Percentiles rank a stretch among this genome's conserved stretches.
Conservation (phyloP, 139 green algal species). For the Coelastrella sp. region DNA sequence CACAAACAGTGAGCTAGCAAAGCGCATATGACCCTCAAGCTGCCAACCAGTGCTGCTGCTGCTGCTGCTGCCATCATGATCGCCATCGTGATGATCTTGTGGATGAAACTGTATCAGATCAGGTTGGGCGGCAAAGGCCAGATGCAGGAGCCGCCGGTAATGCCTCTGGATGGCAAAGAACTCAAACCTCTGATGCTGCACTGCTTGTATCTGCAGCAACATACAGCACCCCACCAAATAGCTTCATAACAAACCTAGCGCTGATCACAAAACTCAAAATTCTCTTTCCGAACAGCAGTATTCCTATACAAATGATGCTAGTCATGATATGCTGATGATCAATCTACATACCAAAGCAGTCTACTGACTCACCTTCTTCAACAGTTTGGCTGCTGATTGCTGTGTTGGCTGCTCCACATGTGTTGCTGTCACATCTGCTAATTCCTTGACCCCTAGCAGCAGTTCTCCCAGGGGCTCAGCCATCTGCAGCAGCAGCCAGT, state of each 20-base stretch:
- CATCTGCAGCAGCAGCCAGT: constrained; percentile 29
- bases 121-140: too few relatives aligned
- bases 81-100: too few relatives aligned
- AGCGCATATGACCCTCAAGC: constrained; percentile 34
- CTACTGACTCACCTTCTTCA: not conserved
- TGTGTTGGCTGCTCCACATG: not conserved
- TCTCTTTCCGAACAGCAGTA: too few relatives aligned
- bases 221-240: not conserved
- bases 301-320: too few relatives aligned
- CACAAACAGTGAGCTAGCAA: not conserved
- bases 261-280: too few relatives aligned
- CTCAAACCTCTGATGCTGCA: constrained; percentile 40
- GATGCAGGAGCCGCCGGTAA: constrained; percentile 31
- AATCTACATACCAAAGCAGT: not conserved
- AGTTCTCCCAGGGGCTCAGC: not conserved
- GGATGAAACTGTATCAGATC: too few relatives aligned
- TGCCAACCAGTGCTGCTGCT: not conserved
- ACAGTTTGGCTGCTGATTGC: not conserved
- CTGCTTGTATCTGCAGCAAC: constrained; percentile 8
- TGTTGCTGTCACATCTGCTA: not conserved
- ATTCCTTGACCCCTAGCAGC: not conserved
- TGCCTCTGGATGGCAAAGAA: not conserved
- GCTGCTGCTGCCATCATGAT: too few relatives aligned
- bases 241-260: too few relatives aligned
- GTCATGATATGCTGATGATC: not conserved